Conservation (phyloP, 108 stramenopile genomes). For the Aureococcus anophagefferens region DNA sequence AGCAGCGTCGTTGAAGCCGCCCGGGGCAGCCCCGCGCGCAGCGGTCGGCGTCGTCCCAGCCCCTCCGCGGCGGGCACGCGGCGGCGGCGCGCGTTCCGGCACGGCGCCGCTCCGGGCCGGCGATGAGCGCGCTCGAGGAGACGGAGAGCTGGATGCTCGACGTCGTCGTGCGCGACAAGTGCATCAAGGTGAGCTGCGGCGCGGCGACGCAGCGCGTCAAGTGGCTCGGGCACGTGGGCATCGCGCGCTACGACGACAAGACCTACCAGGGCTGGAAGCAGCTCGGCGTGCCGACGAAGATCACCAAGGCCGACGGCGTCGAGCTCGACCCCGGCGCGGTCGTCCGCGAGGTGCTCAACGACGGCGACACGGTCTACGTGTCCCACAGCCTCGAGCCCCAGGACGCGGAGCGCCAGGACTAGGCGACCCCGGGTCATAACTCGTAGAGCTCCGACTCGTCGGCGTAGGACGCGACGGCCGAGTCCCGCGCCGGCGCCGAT, state of each 20-base stretch:
- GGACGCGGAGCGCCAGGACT: not conserved
- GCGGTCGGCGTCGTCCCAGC: too few species aligned
- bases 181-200: conserved; percentile 3
- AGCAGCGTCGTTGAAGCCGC: too few species aligned
- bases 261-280: conserved; percentile 14
- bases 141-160: conserved; percentile 5
- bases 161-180: conserved; percentile 13
- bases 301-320: not conserved
- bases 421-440: too few species aligned
- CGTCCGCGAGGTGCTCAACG: not conserved
- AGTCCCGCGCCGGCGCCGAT: too few species aligned
- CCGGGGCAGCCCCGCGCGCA: too few species aligned
- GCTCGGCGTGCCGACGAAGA: conserved; percentile 13
- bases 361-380: conserved; percentile 9
- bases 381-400: not conserved
- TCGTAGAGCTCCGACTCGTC: too few species aligned
- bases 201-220: conserved; percentile 13
- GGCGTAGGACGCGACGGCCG: too few species aligned
- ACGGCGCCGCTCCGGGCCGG: too few species aligned
- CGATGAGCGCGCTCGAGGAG: too few species aligned
- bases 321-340: not conserved
- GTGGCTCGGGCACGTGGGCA: conserved; percentile 19
- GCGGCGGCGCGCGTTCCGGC: too few species aligned
- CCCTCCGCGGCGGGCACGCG: too few species aligned
- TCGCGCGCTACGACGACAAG: conserved; percentile 14